Evolutionary conservation across 139 green algal genomes (phyloP).

Genomic region (Auxenochlorella pyrenoidosa): DNA sequence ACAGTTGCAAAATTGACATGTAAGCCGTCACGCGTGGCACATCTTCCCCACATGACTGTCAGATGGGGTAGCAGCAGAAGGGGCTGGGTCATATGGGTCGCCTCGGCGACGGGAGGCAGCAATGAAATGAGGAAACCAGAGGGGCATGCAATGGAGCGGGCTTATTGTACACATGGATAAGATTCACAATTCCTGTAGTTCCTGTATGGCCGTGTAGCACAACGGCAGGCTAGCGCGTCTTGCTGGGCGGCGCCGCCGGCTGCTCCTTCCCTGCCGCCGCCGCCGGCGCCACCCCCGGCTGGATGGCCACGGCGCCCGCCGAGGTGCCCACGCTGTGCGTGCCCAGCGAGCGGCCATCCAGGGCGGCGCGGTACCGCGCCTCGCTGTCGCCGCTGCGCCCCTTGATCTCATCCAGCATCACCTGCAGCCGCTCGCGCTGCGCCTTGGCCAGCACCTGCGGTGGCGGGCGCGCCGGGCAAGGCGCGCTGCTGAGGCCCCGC

Average conservation of each 20-base stretch:
- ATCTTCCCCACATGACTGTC: neutral
- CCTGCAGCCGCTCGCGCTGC: slow-evolving; percentile 63
- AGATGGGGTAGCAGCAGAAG: no score
- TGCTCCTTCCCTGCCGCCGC: neutral
- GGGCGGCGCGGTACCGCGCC: slow-evolving; percentile 59
- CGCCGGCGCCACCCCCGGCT: neutral
- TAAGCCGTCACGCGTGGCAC: neutral
- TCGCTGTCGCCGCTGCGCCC: slow-evolving; percentile 16
- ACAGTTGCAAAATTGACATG: no score
- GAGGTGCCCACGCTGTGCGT: slow-evolving; percentile 59
- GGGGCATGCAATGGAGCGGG: no score
- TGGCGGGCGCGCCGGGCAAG: neutral
- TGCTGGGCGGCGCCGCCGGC: neutral
- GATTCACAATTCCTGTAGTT: no score
- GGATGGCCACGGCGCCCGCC: slow-evolving; percentile 41
- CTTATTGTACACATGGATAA: no score
- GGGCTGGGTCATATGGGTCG: neutral
- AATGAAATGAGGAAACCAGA: neutral
- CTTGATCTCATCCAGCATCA: slow-evolving; percentile 65
- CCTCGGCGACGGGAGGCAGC: neutral
- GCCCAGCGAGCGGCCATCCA: slow-evolving; percentile 57
- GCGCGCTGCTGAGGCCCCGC: neutral
- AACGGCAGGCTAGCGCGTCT: neutral
- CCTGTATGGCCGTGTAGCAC: no score
- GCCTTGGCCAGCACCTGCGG: slow-evolving; percentile 55